Conservation (phyloP, 169 alveolate species). For the Plasmodium gallinaceum region DNA sequence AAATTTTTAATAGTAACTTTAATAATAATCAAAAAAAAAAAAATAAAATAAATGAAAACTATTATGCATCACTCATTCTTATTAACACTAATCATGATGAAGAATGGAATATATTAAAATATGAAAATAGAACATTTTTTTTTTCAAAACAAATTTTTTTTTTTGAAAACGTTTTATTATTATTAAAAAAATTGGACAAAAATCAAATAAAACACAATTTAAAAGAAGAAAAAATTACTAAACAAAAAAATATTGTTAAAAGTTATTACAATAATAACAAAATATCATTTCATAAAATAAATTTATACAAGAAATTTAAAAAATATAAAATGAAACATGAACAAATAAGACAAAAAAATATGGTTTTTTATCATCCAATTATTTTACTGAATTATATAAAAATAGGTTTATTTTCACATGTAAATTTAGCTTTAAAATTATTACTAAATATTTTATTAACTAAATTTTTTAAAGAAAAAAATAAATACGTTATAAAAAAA, state of each 20-base stretch:
- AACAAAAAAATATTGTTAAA: background rate
- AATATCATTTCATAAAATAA: background rate
- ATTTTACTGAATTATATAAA: slow-evolving; percentile 52
- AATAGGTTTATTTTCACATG: slow-evolving; percentile 68
- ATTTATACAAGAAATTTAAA: background rate
- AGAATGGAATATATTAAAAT: slow-evolving; percentile 56
- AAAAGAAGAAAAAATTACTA: background rate
- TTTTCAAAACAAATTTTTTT: slow-evolving; percentile 48
- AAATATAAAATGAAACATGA: background rate
- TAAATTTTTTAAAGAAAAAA: slow-evolving; percentile 27
- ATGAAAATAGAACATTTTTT: slow-evolving; percentile 7
- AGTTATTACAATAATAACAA: background rate
- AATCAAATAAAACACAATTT: background rate
- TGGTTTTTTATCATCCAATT: slow-evolving; percentile 61
- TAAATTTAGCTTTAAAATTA: slow-evolving; percentile 55
- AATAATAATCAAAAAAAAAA: background rate
- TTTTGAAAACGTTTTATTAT: slow-evolving; percentile 25
- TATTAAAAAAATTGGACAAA: slow-evolving; percentile 5
- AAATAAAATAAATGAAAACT: slow-evolving; percentile 1
- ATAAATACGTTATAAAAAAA: slow-evolving; percentile 18
- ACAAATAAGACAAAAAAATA: slow-evolving; percentile 1
- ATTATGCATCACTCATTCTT: slow-evolving; percentile 34
- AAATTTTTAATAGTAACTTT: background rate
- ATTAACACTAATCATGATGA: slow-evolving; percentile 13
- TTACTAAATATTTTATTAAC: slow-evolving; percentile 29